Base-by-base conservation (phyloP, 208 protist genomes). In the Lotmaria passim region DNA sequence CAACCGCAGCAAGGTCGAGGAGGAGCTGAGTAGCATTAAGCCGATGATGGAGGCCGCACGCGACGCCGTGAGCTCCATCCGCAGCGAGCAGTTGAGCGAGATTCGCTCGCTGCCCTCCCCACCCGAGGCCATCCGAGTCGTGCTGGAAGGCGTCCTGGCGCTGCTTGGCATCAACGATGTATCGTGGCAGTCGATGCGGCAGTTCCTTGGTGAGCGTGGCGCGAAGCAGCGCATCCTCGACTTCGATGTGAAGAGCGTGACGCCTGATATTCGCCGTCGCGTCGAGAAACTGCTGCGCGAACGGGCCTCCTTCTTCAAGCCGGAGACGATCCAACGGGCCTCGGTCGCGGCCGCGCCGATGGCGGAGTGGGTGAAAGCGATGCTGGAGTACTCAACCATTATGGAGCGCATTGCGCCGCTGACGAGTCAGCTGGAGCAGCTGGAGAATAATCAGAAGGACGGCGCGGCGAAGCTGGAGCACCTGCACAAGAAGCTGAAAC, bases 361-460 rank as follows among this genome's bases (percentile, higher is more conserved):
- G 78, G 98, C 98, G 14, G 86, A 91, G 64, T 99, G 98, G 98
- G 97, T 99, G 19, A 96, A 93, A 73, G 98, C 98, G 12, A 97
- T 97, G 80, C 64, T 99, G 3, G 74, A 97, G 69, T 99, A 98
- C 90, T 85, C 97, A 24, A 83, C 79, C 33, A 98, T 99, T 47
- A 86, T 98, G 63, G 87, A 98, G 53, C 79, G 90, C 52, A 96
- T 96, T 48, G 79, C 83, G 15, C 96, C 96, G 12, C 85, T 98
- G 15, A 92, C 87, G 23, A 44, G 69, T 15, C 87, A 97, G 80
- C 70, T 97, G n/a, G 78, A 93, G 41, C 68, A 93, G 63, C 82
- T 97, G 12, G 89, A 96, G 74, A 48, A 52, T 52, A 89, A 94
- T 62, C 82, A 95, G 51, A 79, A 82, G 63, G 76, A 80, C 26